Percentiles rank a stretch among this genome's conserved stretches.
phyloP scores from a whole-genome alignment of 345 rosid species.

The Mangifera indica region DNA sequence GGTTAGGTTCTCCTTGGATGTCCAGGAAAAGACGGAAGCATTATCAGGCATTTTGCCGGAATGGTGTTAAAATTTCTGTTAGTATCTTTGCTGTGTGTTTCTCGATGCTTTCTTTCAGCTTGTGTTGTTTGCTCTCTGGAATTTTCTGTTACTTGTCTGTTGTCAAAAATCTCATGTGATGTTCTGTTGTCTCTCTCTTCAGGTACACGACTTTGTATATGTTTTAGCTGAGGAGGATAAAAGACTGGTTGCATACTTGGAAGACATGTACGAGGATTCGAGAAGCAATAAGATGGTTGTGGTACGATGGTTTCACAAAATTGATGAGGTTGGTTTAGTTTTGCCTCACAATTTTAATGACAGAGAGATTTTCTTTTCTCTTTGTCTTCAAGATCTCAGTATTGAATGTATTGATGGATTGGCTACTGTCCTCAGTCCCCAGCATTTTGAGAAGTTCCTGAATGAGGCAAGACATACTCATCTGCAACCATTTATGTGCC shows the following conservation, averaged over 20 bases:
- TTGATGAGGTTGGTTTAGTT: slow-evolving; percentile 78
- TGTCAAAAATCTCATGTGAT: background rate
- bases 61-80: slow-evolving; percentile 68
- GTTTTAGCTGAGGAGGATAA: slow-evolving; percentile 72
- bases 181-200: slow-evolving; percentile 6
- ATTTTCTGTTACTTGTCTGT: background rate
- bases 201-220: slow-evolving; percentile 73
- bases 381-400: slow-evolving; percentile 81
- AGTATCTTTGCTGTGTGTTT: slow-evolving; percentile 22
- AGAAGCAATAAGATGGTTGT: slow-evolving; percentile 68
- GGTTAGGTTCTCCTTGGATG: slow-evolving; percentile 72
- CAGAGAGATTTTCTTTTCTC: slow-evolving; percentile 85
- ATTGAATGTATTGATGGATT: slow-evolving; percentile 85
- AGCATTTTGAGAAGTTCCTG: slow-evolving; percentile 55
- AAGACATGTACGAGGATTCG: slow-evolving; percentile 77
- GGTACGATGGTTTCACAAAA: slow-evolving; percentile 92
- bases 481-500: slow-evolving; percentile 58
- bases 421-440: slow-evolving; percentile 77
- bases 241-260: slow-evolving; percentile 75
- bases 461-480: slow-evolving; percentile 32
- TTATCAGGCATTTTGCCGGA: slow-evolving; percentile 57
- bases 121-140: background rate
- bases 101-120: background rate
- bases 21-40: slow-evolving; percentile 59
- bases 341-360: slow-evolving; percentile 55